Evolutionary conservation across 257 asterid species (phyloP).

Genomic region (Fraxinus excelsior): DNA sequence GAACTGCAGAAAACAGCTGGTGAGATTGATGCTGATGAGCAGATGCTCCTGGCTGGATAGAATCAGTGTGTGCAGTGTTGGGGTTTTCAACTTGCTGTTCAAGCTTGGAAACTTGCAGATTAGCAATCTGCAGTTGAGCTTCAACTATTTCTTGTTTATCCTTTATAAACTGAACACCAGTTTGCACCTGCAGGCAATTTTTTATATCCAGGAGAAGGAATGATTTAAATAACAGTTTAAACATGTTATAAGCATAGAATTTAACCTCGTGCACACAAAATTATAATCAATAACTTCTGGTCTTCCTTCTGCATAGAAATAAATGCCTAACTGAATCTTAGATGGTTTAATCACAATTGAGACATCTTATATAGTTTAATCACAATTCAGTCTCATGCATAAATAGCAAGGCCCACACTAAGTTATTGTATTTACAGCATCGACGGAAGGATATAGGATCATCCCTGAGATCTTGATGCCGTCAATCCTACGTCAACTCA

Average conservation of each 20-base stretch:
- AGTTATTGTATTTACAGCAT: neutral
- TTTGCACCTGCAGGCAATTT: slow-evolving; percentile 66
- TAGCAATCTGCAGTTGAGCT: slow-evolving; percentile 66
- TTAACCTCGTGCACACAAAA: neutral
- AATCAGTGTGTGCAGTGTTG: slow-evolving; percentile 38
- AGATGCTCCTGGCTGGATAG: slow-evolving; percentile 48
- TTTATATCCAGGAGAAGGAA: slow-evolving; percentile 19
- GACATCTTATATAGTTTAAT: neutral
- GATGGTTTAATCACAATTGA: neutral
- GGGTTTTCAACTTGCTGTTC: slow-evolving; percentile 58
- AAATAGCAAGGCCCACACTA: neutral
- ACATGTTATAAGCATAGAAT: slow-evolving; percentile 1
- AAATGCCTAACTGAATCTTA: neutral
- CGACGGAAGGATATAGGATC: neutral
- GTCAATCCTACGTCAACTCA: neutral
- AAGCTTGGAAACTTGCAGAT: slow-evolving; percentile 56
- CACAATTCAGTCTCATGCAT: neutral
- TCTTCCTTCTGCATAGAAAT: neutral
- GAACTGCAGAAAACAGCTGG: slow-evolving; percentile 55
- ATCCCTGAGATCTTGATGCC: neutral
- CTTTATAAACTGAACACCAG: slow-evolving; percentile 58
- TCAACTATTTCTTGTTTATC: slow-evolving; percentile 84
- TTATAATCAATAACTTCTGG: neutral
- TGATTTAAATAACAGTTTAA: slow-evolving; percentile 12
- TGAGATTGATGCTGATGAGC: slow-evolving; percentile 41